Evolutionary conservation across 805 yeast genomes (phyloP).

Genomic region (Tetrapisispora pingtungensis): DNA sequence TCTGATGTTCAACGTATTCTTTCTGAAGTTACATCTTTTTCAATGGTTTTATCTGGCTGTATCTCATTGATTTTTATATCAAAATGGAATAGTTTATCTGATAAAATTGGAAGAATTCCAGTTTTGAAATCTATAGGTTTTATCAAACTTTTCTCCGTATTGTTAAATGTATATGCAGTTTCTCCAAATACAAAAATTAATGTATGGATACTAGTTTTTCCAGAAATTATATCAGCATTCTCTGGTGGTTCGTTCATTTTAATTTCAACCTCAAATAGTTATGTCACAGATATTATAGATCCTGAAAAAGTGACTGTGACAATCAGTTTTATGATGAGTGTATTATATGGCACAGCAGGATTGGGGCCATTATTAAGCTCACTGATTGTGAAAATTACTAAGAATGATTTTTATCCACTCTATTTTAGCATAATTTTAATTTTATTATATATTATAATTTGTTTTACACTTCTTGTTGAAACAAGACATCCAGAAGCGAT

Average conservation of each 20-base stretch:
- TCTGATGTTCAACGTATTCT: conserved; percentile 34
- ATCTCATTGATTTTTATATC: conserved; percentile 46
- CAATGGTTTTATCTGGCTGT: conserved; percentile 34
- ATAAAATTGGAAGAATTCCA: conserved; percentile 51
- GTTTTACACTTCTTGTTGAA: conserved; percentile 43
- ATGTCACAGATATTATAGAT: conserved; percentile 64
- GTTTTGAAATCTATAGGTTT: conserved; percentile 32
- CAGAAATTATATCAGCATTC: conserved; percentile 37
- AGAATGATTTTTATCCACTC: conserved; percentile 26
- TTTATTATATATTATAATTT: conserved; percentile 28
- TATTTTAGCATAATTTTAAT: conserved; percentile 23
- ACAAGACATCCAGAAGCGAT: conserved; percentile 51
- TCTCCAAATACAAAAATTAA: conserved; percentile 31
- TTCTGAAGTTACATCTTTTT: conserved; percentile 41
- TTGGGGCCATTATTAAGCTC: conserved; percentile 57
- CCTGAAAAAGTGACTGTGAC: conserved; percentile 47
- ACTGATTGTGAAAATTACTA: conserved; percentile 21
- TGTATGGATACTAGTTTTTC: conserved; percentile 32
- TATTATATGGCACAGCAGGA: conserved; percentile 50
- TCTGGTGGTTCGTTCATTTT: conserved; percentile 58
- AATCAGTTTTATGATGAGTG: conserved; percentile 51
- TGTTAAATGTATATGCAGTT: conserved; percentile 18
- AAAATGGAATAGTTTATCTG: conserved; percentile 54
- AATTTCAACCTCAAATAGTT: conserved; percentile 53
- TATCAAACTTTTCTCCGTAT: conserved; percentile 17